Evolutionary conservation across 441 rosid species (phyloP).

Genomic region (Erodium trifolium): DNA sequence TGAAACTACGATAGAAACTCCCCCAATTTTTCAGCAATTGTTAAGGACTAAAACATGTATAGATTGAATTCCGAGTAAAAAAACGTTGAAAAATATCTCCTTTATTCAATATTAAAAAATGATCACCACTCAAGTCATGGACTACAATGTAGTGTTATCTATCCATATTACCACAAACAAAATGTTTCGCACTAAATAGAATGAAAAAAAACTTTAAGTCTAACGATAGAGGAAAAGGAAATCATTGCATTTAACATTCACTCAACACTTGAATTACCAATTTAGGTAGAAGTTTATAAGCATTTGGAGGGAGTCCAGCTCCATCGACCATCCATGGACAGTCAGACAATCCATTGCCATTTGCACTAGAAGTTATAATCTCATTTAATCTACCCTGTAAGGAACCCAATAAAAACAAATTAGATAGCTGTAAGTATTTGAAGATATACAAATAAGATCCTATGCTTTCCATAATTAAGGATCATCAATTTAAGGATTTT

Average conservation of each 20-base stretch:
- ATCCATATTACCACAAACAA: too few species aligned
- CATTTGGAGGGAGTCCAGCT: constrained; percentile 89
- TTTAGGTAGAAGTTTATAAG: constrained; percentile 71
- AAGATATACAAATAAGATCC: neutral
- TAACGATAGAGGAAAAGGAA: neutral
- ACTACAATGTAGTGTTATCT: too few species aligned
- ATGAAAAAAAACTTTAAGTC: too few species aligned
- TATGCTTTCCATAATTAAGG: neutral
- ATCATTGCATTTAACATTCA: neutral
- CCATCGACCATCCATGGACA: constrained; percentile 99
- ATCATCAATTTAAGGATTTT: neutral
- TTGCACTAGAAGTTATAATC: constrained; percentile 60
- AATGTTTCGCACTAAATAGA: too few species aligned
- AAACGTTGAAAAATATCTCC: too few species aligned
- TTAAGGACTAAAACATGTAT: too few species aligned
- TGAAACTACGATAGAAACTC: too few species aligned
- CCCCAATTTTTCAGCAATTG: too few species aligned
- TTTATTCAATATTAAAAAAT: too few species aligned
- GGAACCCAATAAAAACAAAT: constrained; percentile 12
- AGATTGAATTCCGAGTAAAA: too few species aligned
- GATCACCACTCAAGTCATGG: too few species aligned
- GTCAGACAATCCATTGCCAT: constrained; percentile 50
- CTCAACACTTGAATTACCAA: constrained; percentile 38
- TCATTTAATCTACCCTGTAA: constrained; percentile 87
- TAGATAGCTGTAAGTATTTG: neutral